Evolutionary conservation across 306 rosid species (phyloP).

Genomic region (Mimosa bimucronata): DNA sequence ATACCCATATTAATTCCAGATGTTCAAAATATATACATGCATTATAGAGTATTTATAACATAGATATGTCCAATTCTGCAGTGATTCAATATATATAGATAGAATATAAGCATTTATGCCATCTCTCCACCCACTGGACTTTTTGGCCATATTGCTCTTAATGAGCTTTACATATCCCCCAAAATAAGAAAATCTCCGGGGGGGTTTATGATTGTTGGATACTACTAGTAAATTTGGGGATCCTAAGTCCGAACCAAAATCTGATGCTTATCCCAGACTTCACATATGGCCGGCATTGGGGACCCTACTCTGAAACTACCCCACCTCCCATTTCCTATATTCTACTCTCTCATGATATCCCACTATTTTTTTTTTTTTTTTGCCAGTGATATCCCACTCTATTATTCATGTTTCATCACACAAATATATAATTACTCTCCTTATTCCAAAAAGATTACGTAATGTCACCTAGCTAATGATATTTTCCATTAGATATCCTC

Average conservation of each 20-base stretch:
- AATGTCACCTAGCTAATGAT: background rate
- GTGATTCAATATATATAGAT: background rate
- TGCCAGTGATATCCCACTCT: background rate
- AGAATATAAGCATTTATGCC: background rate
- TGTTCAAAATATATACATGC: background rate
- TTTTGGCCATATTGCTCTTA: background rate
- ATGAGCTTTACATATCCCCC: background rate
- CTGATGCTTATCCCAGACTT: slow-evolving; percentile 18
- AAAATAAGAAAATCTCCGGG: background rate
- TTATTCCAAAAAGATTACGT: background rate
- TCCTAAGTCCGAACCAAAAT: slow-evolving; percentile 15
- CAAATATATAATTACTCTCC: background rate
- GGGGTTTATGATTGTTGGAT: background rate
- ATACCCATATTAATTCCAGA: background rate
- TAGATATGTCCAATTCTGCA: background rate
- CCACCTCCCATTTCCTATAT: slow-evolving; percentile 1
- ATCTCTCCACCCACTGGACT: background rate
- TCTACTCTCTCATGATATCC: background rate
- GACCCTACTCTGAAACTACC: slow-evolving; percentile 25
- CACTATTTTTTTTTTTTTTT: no score
- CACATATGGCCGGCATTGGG: slow-evolving; percentile 33
- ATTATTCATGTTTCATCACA: background rate
- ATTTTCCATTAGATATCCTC: background rate
- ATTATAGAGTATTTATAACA: background rate
- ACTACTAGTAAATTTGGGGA: slow-evolving; percentile 13